phyloP scores from a whole-genome alignment of 2,329 filamentous ascomycete genomes.

The Botryotinia narcissicola region DNA sequence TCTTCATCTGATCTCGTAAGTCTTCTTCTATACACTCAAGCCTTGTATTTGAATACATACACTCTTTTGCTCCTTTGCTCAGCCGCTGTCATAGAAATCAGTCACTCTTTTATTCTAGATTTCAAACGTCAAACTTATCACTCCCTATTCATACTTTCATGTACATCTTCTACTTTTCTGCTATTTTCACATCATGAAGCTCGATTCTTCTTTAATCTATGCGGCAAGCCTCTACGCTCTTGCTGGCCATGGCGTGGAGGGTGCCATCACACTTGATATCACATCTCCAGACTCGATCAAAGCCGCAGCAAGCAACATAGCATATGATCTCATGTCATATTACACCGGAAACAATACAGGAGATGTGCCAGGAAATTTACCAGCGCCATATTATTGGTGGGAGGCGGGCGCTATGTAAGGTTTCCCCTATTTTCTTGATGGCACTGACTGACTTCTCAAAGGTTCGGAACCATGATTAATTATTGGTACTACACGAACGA shows the following conservation, averaged over 20 bases:
- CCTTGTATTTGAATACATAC: conserved; percentile 5
- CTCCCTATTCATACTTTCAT: not conserved
- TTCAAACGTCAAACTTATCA: not conserved
- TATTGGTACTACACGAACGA: conserved; percentile 83
- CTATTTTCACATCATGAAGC: conserved; percentile 10
- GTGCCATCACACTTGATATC: conserved; percentile 18
- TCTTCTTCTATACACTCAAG: not conserved
- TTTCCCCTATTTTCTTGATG: conserved; percentile 27
- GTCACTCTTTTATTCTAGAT: conserved; percentile 15
- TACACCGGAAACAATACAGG: conserved; percentile 49
- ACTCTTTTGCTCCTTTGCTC: conserved; percentile 12
- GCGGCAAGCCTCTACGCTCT: conserved; percentile 9
- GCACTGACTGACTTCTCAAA: not conserved
- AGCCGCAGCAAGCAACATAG: conserved; percentile 35
- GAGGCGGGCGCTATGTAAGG: conserved; percentile 51
- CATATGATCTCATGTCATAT: conserved; percentile 50
- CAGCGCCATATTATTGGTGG: conserved; percentile 39
- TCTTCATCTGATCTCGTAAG: conserved; percentile 13
- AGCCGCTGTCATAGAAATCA: conserved; percentile 9
- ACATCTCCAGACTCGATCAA: conserved; percentile 35
- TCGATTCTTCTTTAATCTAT: conserved; percentile 10
- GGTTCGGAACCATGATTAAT: conserved; percentile 62
- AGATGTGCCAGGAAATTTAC: conserved; percentile 48
- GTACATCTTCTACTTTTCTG: not conserved
- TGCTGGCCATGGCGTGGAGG: conserved; percentile 17